Evolutionary conservation across 164 flowering plant species (phyloP).

Genomic region (Pachysandra terminalis): DNA sequence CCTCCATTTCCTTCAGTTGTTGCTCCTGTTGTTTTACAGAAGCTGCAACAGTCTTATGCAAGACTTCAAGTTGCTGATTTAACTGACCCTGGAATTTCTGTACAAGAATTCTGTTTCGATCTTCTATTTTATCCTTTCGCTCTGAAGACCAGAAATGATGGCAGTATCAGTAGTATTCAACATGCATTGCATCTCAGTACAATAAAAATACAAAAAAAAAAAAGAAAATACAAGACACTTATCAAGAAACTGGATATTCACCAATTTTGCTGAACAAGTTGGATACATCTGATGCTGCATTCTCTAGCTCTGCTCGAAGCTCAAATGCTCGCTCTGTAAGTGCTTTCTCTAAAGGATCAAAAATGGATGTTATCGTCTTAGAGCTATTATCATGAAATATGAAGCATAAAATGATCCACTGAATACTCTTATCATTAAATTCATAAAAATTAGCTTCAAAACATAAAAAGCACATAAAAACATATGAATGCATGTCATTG

Average conservation of each 20-base stretch:
- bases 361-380: not conserved
- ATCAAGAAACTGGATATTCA: conserved; percentile 21
- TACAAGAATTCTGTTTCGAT: conserved; percentile 68
- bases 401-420: not conserved
- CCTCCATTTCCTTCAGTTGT: conserved; percentile 86
- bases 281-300: conserved; percentile 88
- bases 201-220: conserved; percentile 1
- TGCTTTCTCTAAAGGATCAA: conserved; percentile 63
- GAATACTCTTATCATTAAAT: no score
- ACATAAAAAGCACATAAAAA: no score
- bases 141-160: conserved; percentile 33
- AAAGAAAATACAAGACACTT: no score
- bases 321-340: conserved; percentile 85
- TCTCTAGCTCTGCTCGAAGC: conserved; percentile 85
- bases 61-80: conserved; percentile 77
- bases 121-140: conserved; percentile 91
- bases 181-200: not conserved
- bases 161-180: not conserved
- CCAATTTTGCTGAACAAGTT: conserved; percentile 86
- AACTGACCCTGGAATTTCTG: conserved; percentile 74
- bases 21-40: conserved; percentile 83
- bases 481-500: no score
- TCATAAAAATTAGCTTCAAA: no score
- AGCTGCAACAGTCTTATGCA: conserved; percentile 81
- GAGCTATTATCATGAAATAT: not conserved